Percentiles rank a stretch among this genome's conserved stretches.
Evolutionary conservation across 148 eudicot genomes (phyloP).

Genomic region (Agrostemma githago): DNA sequence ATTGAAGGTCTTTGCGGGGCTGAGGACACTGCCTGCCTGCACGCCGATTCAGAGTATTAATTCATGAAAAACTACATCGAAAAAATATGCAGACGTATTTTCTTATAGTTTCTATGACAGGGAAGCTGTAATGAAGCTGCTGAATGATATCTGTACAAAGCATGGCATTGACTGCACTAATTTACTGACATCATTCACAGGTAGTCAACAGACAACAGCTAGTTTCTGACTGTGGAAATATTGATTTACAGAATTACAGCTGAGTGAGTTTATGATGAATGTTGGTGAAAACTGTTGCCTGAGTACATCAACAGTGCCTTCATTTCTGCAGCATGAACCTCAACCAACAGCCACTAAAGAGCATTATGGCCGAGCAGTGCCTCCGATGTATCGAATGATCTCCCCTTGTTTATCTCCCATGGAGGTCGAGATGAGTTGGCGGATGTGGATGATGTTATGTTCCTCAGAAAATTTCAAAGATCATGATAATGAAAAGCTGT

Average conservation of each 20-base stretch:
- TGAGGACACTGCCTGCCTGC: no score
- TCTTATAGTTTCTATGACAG: slow-evolving; percentile 22
- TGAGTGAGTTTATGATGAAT: not conserved
- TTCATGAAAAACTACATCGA: no score
- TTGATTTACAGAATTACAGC: not conserved
- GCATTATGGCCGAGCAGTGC: slow-evolving; percentile 46
- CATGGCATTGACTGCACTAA: slow-evolving; percentile 52
- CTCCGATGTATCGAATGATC: slow-evolving; percentile 45
- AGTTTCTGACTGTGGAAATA: not conserved
- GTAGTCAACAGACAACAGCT: slow-evolving; percentile 14
- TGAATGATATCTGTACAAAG: slow-evolving; percentile 34
- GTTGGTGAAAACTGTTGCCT: slow-evolving; percentile 67
- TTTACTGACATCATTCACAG: slow-evolving; percentile 57
- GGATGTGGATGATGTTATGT: slow-evolving; percentile 50
- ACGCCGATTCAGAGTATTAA: no score
- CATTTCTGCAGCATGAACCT: slow-evolving; percentile 42
- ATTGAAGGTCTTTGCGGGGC: no score
- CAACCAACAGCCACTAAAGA: slow-evolving; percentile 62
- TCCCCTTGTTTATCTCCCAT: slow-evolving; percentile 49
- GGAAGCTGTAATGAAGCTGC: slow-evolving; percentile 37
- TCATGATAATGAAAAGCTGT: slow-evolving; percentile 48
- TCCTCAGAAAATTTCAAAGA: slow-evolving; percentile 36
- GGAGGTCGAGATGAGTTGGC: slow-evolving; percentile 60
- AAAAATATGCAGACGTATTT: no score
- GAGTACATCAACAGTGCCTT: slow-evolving; percentile 38